Conservation (phyloP, 192 early-diverging fungal genomes). For the Neocallimastix lanati region DNA sequence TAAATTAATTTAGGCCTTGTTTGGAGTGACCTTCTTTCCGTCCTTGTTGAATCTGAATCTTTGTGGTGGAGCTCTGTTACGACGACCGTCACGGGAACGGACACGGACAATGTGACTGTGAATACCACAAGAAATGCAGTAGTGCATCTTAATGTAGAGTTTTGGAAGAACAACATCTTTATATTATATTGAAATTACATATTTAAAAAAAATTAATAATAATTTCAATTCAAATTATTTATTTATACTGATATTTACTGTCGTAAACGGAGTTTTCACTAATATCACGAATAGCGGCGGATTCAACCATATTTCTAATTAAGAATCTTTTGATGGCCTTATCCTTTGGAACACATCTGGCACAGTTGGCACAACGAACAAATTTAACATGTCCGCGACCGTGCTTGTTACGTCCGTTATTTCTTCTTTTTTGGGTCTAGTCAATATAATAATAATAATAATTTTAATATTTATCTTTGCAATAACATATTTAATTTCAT, state of each 20-base stretch:
- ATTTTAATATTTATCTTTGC: too few species aligned
- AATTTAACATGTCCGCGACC: constrained; percentile 95
- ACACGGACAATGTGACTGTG: constrained; percentile 88
- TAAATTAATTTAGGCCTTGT: not conserved
- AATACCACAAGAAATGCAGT: constrained; percentile 87
- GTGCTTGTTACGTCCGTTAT: constrained; percentile 97
- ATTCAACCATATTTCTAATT: constrained; percentile 97
- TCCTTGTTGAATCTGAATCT: constrained; percentile 71
- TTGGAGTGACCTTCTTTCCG: constrained; percentile 2
- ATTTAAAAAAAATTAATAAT: too few species aligned
- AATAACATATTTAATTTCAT: too few species aligned
- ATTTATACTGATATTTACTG: constrained; percentile 36
- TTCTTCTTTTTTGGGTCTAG: constrained; percentile 97
- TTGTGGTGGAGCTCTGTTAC: constrained; percentile 81
- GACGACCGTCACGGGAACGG: constrained; percentile 68
- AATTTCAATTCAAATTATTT: too few species aligned
- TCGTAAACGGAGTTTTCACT: constrained; percentile 89
- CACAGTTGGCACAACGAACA: constrained; percentile 98
- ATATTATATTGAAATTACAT: too few species aligned
- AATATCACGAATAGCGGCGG: constrained; percentile 90
- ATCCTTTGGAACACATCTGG: constrained; percentile 93
- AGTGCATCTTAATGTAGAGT: constrained; percentile 95
- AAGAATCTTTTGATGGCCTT: constrained; percentile 99
- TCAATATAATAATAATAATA: too few species aligned
- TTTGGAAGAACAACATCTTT: constrained; percentile 85